phyloP scores from a whole-genome alignment of 2,329 filamentous ascomycete genomes.

The Aspergillus sp. region DNA sequence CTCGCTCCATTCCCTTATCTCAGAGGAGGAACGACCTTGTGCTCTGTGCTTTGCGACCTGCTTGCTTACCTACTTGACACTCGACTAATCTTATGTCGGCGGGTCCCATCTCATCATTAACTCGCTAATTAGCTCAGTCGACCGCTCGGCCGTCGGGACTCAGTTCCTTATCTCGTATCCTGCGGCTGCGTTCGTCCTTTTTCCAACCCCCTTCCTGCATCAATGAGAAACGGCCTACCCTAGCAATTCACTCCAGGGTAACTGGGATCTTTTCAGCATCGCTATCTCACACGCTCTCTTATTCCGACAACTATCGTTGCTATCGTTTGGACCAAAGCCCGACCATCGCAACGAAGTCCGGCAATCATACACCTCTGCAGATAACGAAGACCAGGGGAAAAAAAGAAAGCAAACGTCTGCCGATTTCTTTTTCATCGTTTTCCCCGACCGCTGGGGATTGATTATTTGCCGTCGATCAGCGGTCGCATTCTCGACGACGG shows the following conservation, averaged over 20 bases:
- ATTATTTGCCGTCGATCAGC: slow-evolving; percentile 43
- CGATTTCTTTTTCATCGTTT: slow-evolving; percentile 8
- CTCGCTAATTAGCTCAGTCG: slow-evolving; percentile 10
- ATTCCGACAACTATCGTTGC: background rate
- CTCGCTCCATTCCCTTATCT: slow-evolving; percentile 17
- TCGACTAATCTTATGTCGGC: slow-evolving; percentile 7
- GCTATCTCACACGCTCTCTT: slow-evolving; percentile 7
- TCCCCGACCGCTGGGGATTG: slow-evolving; percentile 45
- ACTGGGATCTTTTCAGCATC: slow-evolving; percentile 16
- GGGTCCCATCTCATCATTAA: slow-evolving; percentile 18
- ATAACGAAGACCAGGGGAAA: background rate
- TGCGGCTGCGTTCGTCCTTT: slow-evolving; percentile 11
- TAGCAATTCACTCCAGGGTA: slow-evolving; percentile 15
- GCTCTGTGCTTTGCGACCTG: slow-evolving; percentile 4
- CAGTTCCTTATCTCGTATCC: slow-evolving; percentile 15
- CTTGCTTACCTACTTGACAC: background rate
- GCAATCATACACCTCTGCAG: slow-evolving; percentile 4
- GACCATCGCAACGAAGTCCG: background rate
- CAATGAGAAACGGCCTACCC: slow-evolving; percentile 12
- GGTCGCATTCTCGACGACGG: slow-evolving; percentile 43
- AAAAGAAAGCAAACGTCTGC: background rate
- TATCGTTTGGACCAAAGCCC: background rate
- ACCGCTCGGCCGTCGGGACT: slow-evolving; percentile 6
- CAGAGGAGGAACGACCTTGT: slow-evolving; percentile 16
- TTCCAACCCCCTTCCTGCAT: slow-evolving; percentile 11